These are phyloP conservation scores for Venturia asperata DNA, from an alignment of 2,329 filamentous ascomycete species.

Conservation along the genomic window DNA sequence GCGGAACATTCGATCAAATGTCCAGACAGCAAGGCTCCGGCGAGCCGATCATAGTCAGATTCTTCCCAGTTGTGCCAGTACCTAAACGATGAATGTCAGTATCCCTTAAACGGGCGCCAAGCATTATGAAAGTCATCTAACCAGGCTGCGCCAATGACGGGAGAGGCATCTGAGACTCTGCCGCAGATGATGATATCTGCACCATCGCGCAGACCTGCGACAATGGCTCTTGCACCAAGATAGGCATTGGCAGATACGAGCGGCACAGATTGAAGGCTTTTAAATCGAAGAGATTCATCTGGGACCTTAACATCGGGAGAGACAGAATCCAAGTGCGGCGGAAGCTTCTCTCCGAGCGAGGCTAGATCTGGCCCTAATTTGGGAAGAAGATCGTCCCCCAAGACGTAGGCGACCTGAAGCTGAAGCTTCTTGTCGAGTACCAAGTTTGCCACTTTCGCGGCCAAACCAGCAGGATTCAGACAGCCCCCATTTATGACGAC, in stretches of 20 bases:
- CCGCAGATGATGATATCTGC: constrained; percentile 41
- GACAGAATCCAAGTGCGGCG: constrained; percentile 37
- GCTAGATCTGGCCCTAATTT: constrained; percentile 27
- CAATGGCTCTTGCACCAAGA: constrained; percentile 39
- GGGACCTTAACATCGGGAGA: constrained; percentile 33
- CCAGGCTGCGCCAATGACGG: constrained; percentile 37
- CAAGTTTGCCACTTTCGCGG: constrained; percentile 39
- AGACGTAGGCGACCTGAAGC: constrained; percentile 41
- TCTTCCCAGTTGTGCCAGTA: constrained; percentile 43
- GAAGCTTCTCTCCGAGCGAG: constrained; percentile 25
- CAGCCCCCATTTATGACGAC: constrained; percentile 52
- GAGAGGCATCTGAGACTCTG: constrained; percentile 38
- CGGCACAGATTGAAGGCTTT: constrained; percentile 32
- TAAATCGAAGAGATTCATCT: constrained; percentile 34
- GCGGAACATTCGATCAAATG: constrained; percentile 40
- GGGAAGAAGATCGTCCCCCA: constrained; percentile 40
- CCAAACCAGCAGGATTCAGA: constrained; percentile 47
- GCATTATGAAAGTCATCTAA: constrained; percentile 26
- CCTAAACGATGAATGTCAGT: constrained; percentile 21
- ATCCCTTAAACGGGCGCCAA: not conserved
- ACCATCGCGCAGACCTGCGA: constrained; percentile 34
- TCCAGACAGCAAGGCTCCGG: constrained; percentile 38
- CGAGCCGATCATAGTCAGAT: constrained; percentile 34
- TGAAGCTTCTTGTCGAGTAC: constrained; percentile 31
- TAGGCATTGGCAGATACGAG: constrained; percentile 35